These are phyloP conservation scores for Paraphoma sp. DNA, from an alignment of 2,329 filamentous ascomycete species.

Conservation along the genomic window DNA sequence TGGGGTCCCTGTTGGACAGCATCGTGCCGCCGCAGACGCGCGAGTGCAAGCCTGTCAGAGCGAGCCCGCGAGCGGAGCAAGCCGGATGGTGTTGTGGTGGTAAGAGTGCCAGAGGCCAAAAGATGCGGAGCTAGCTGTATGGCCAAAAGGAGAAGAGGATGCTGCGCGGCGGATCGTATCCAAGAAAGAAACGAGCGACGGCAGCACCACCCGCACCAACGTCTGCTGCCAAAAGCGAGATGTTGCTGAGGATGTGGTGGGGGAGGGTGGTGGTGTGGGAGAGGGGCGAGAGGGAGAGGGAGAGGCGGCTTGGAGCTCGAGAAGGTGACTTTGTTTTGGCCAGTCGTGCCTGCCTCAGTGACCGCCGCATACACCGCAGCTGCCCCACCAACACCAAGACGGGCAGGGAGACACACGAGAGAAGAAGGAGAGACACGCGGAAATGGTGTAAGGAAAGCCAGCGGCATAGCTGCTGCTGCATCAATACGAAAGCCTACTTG, in stretches of 20 bases:
- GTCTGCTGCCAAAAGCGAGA: slow-evolving; percentile 19
- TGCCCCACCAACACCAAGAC: slow-evolving; percentile 5
- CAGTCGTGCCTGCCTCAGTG: slow-evolving; percentile 10
- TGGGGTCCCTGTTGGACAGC: slow-evolving; percentile 54
- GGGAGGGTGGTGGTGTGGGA: slow-evolving; percentile 15
- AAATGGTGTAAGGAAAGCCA: slow-evolving; percentile 14
- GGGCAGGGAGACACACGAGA: slow-evolving; percentile 9
- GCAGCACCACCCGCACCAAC: slow-evolving; percentile 17
- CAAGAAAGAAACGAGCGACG: slow-evolving; percentile 25
- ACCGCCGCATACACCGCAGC: slow-evolving; percentile 2
- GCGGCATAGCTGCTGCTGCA: slow-evolving; percentile 11
- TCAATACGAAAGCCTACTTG: neutral
- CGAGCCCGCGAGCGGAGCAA: neutral
- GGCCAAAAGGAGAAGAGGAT: slow-evolving; percentile 24
- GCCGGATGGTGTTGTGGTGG: slow-evolving; percentile 5
- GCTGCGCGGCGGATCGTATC: slow-evolving; percentile 23
- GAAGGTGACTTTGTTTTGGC: slow-evolving; percentile 4
- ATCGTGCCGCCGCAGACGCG: slow-evolving; percentile 42
- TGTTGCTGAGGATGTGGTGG: slow-evolving; percentile 20
- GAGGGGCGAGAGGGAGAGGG: slow-evolving; percentile 7
- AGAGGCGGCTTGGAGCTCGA: neutral
- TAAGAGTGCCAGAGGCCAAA: slow-evolving; percentile 11
- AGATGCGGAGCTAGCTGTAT: slow-evolving; percentile 26
- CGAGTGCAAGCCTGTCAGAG: neutral
- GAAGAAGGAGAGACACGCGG: slow-evolving; percentile 6